These are phyloP conservation scores for Periconia macrospinosa DNA, from an alignment of 2,329 filamentous ascomycete species.

Conservation along the genomic window DNA sequence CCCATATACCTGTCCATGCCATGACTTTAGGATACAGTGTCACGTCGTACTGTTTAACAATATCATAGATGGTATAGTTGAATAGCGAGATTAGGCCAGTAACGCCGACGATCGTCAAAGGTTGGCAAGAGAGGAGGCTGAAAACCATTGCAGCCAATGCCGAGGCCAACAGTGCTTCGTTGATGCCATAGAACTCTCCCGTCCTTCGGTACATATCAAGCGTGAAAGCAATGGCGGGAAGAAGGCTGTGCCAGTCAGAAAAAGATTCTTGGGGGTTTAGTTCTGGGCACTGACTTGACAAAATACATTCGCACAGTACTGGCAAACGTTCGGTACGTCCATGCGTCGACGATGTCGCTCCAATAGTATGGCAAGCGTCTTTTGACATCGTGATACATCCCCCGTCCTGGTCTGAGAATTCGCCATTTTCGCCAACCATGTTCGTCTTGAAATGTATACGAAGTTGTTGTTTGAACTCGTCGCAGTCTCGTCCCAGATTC, in stretches of 20 bases:
- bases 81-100: constrained; percentile 56
- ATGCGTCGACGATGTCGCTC: constrained; percentile 59
- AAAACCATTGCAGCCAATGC: constrained; percentile 60
- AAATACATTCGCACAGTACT: constrained; percentile 63
- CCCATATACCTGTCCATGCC: constrained; percentile 61
- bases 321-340: constrained; percentile 58
- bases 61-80: constrained; percentile 64
- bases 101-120: constrained; percentile 60
- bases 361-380: constrained; percentile 58
- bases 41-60: constrained; percentile 53
- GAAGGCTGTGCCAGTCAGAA: constrained; percentile 41
- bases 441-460: constrained; percentile 40
- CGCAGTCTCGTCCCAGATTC: constrained; percentile 20
- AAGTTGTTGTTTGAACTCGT: constrained; percentile 29
- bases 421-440: constrained; percentile 47
- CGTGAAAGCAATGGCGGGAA: constrained; percentile 61
- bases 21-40: constrained; percentile 58
- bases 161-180: constrained; percentile 59
- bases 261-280: too few relatives aligned
- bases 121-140: constrained; percentile 55
- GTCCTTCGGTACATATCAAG: constrained; percentile 62
- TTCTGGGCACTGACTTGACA: constrained; percentile 48
- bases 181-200: constrained; percentile 58
- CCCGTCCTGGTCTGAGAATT: constrained; percentile 49
- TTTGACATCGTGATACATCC: constrained; percentile 59